Evolutionary conservation across 345 rosid species (phyloP).

Genomic region (Bruguiera gymnorhiza): DNA sequence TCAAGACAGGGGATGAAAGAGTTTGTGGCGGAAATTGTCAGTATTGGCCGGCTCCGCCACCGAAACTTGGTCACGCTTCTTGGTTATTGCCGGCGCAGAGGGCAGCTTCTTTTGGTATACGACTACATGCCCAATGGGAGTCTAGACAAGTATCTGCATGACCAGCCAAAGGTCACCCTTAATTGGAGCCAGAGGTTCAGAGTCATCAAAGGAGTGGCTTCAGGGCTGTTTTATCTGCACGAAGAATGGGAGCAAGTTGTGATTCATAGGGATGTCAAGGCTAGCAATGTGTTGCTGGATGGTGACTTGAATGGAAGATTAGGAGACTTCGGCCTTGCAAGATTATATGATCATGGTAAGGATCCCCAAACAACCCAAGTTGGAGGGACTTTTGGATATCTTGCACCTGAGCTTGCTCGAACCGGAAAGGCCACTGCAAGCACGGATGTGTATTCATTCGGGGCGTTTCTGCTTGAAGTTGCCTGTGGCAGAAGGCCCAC

Average conservation of each 20-base stretch:
- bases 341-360: conserved; percentile 53
- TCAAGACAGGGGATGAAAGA: conserved; percentile 62
- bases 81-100: conserved; percentile 59
- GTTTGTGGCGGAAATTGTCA: conserved; percentile 57
- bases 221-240: conserved; percentile 52
- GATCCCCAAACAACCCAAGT: conserved; percentile 57
- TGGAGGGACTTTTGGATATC: conserved; percentile 58
- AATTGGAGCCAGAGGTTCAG: conserved; percentile 53
- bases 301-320: conserved; percentile 49
- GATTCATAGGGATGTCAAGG: conserved; percentile 63
- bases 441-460: conserved; percentile 55
- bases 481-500: conserved; percentile 55
- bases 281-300: conserved; percentile 57
- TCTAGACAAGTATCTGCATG: conserved; percentile 46
- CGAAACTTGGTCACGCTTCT: conserved; percentile 50
- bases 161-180: conserved; percentile 36
- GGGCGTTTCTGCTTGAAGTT: conserved; percentile 60
- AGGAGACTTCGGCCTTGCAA: conserved; percentile 66
- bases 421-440: conserved; percentile 51
- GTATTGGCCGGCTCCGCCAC: conserved; percentile 54
- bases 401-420: conserved; percentile 57
- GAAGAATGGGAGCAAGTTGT: conserved; percentile 71
- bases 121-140: conserved; percentile 69
- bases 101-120: conserved; percentile 56
- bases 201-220: conserved; percentile 56